Base-by-base conservation (phyloP, 176 grass and related monocot genomes). In the Secale cereale region DNA sequence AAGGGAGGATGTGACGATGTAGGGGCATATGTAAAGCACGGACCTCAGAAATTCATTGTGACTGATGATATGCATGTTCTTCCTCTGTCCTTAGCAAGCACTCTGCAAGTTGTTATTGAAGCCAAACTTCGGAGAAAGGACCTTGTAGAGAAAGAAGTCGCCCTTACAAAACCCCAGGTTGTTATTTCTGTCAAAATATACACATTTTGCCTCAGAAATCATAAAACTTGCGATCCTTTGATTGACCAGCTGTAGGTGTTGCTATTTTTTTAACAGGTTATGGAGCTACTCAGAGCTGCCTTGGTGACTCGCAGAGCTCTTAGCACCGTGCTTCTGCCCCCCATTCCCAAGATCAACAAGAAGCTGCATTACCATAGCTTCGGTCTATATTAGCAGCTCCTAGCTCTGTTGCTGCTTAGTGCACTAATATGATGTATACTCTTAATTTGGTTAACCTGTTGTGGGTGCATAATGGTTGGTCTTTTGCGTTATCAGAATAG, bases 271-370 rank as follows among this genome's bases (percentile, higher is more conserved):
- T 2, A 50, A 15, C 59, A 87, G 85, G 45, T 67, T 16, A 37
- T 59, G 78, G 60, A 67, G 12, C 10, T 76, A 0, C 25, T 41
- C 4, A 43, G 0, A 40, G 25, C 70, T 67, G 85, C 31, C 5
- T 0, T 87, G 45, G 48, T 59, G 19, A 59, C 54, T 59, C 54
- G 20, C 23, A 17, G 16, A 4, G 70, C 70, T 30, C 43, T 87
- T 25, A 76, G 43, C 59, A 40, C 59, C 2, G 85, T 81, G 23
- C 31, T 87, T 41, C 7, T 76, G 16, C 85, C 85, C 52, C 15
- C 50, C n/a, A n/a, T n/a, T n/a, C n/a, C 41, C 20, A 64, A 74
- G 54, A 59, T 22, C 19, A 10, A 19, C 39, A 74, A 60, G 33
- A 78, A 43, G 45, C 65, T 35, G 67, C 67, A 28, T n/a, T 46